These are phyloP conservation scores for Hymenoscyphus fraxineus DNA, from an alignment of 2,329 filamentous ascomycete genomes.

Conservation along the genomic window DNA sequence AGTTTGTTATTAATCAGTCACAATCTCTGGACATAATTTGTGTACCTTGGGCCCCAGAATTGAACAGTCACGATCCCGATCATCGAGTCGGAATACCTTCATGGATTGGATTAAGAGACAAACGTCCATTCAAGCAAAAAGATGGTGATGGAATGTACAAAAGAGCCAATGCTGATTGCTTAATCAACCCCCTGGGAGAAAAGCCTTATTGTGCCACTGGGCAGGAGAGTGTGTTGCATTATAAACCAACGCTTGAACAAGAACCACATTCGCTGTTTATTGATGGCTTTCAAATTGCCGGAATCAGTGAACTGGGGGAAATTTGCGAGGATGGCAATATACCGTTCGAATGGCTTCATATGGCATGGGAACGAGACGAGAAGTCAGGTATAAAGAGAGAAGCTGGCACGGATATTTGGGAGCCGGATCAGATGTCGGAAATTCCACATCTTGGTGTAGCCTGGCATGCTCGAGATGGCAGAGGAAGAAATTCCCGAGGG, in stretches of 20 bases:
- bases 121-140: background rate
- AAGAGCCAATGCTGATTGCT: background rate
- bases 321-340: background rate
- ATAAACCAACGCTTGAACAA: background rate
- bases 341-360: conserved; percentile 2
- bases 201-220: background rate
- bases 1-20: background rate
- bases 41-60: background rate
- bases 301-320: background rate
- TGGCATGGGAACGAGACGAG: background rate
- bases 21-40: background rate
- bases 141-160: background rate
- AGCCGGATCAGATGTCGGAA: background rate
- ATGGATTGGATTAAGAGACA: background rate
- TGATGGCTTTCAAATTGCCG: background rate
- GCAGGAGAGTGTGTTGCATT: background rate
- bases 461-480: background rate
- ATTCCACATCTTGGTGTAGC: background rate
- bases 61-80: background rate
- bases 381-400: no score
- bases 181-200: background rate
- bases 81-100: background rate
- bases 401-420: background rate
- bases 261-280: background rate
- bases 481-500: background rate